These are phyloP conservation scores for Aspergillus coremiiformis DNA, from an alignment of 495 filamentous ascomycete species.

Conservation along the genomic window DNA sequence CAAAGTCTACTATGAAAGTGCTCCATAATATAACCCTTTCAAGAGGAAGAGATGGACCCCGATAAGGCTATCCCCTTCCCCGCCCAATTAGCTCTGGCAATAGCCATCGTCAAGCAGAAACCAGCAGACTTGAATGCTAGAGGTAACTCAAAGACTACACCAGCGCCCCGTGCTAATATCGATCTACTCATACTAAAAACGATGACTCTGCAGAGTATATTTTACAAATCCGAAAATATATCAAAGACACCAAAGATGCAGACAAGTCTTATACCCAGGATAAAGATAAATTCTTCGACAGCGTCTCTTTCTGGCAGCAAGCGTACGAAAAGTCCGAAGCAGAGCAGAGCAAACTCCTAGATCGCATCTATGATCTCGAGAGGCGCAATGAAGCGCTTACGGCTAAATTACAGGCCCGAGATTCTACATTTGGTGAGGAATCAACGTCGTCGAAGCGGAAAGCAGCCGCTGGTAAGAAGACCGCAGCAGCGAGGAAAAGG, in stretches of 20 bases:
- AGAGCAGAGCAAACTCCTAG: slow-evolving; percentile 37
- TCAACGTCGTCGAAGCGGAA: slow-evolving; percentile 23
- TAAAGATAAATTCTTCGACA: slow-evolving; percentile 35
- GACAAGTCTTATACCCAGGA: slow-evolving; percentile 11
- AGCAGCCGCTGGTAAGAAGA: slow-evolving; percentile 3
- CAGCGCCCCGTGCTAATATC: not conserved
- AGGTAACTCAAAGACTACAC: slow-evolving; percentile 22
- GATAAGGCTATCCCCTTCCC: slow-evolving; percentile 19
- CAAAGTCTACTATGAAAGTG: too few relatives aligned
- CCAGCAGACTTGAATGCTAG: slow-evolving; percentile 28
- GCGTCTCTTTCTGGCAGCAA: slow-evolving; percentile 43
- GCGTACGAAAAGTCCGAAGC: slow-evolving; percentile 40
- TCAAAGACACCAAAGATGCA: slow-evolving; percentile 19
- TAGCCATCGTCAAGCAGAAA: slow-evolving; percentile 41
- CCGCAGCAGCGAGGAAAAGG: slow-evolving; percentile 15
- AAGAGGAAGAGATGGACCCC: slow-evolving; percentile 6
- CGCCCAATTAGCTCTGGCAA: slow-evolving; percentile 37
- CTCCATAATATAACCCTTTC: too few relatives aligned
- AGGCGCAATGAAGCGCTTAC: slow-evolving; percentile 25
- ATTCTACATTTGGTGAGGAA: not conserved
- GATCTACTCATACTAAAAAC: not conserved
- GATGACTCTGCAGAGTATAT: slow-evolving; percentile 31
- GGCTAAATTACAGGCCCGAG: slow-evolving; percentile 13
- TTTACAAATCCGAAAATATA: slow-evolving; percentile 27
- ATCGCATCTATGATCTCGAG: slow-evolving; percentile 37